Conservation (phyloP, 345 rosid genomes). For the Aurinia saxatilis region DNA sequence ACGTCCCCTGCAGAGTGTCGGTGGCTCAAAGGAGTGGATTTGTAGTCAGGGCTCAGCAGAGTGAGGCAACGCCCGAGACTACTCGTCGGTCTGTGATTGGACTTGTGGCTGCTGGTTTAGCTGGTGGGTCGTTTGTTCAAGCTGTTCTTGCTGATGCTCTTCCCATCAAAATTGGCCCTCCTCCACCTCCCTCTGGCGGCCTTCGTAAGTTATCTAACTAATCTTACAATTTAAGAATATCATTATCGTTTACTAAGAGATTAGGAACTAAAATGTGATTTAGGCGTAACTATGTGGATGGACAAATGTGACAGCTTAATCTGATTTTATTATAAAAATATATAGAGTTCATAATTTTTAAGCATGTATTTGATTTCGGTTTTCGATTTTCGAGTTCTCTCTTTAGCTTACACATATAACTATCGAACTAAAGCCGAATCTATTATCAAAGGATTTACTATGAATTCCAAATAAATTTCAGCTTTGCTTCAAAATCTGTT, state of each 20-base stretch:
- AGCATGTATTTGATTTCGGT: too few relatives aligned
- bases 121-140: slow-evolving; percentile 61
- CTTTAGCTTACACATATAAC: not conserved
- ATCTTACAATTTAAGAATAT: not conserved
- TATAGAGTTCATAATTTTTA: too few relatives aligned
- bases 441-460: not conserved
- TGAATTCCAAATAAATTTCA: too few relatives aligned
- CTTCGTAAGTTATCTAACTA: slow-evolving; percentile 50
- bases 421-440: not conserved
- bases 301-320: not conserved
- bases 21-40: slow-evolving; percentile 33
- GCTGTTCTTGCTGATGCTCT: slow-evolving; percentile 64
- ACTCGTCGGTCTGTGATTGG: slow-evolving; percentile 70
- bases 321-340: too few relatives aligned
- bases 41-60: slow-evolving; percentile 56
- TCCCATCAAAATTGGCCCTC: slow-evolving; percentile 79
- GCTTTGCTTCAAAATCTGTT: not conserved
- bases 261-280: not conserved
- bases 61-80: slow-evolving; percentile 45
- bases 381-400: not conserved
- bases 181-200: slow-evolving; percentile 93
- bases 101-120: slow-evolving; percentile 63
- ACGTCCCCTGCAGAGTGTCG: slow-evolving; percentile 16
- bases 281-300: not conserved
- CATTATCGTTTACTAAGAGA: not conserved